Evolutionary conservation across 1,284 basidiomycete genomes (phyloP).

Genomic region (Cryptococcus deneoformans): DNA sequence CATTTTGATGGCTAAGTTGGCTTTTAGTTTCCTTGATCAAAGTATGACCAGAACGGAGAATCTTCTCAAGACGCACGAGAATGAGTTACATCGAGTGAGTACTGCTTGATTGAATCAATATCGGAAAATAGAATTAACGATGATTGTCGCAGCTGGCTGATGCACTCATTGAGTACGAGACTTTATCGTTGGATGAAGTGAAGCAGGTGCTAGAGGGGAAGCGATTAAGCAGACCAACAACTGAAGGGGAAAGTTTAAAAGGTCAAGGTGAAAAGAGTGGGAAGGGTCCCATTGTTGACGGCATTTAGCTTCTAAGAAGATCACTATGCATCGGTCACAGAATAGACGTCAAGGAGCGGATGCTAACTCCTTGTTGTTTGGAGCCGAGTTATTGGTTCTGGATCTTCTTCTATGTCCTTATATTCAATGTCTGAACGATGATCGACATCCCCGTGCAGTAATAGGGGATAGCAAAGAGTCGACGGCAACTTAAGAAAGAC

Average conservation of each 20-base stretch:
- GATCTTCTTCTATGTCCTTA: slow-evolving; percentile 47
- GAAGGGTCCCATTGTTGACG: slow-evolving; percentile 28
- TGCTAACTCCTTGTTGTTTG: too few species aligned
- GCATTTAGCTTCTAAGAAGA: slow-evolving; percentile 18
- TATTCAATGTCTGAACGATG: too few species aligned
- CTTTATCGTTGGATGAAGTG: slow-evolving; percentile 64
- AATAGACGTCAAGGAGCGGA: too few species aligned
- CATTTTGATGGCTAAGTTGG: background rate
- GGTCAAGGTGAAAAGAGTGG: slow-evolving; percentile 16
- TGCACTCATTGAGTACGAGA: slow-evolving; percentile 90
- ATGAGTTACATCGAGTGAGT: slow-evolving; percentile 74
- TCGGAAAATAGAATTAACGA: background rate
- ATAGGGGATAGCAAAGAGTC: too few species aligned
- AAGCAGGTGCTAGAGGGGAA: slow-evolving; percentile 77
- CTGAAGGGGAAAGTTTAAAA: slow-evolving; percentile 25
- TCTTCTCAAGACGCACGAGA: slow-evolving; percentile 67
- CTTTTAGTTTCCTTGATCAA: slow-evolving; percentile 66
- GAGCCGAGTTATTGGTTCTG: too few species aligned
- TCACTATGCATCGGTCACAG: too few species aligned
- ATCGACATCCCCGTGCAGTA: too few species aligned
- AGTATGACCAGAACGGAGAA: slow-evolving; percentile 67
- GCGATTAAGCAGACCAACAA: slow-evolving; percentile 53
- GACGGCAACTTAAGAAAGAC: too few species aligned
- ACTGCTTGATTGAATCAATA: background rate
- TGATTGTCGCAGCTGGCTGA: slow-evolving; percentile 63